These are phyloP conservation scores for Lepidium didymum DNA, from an alignment of 345 rosid species.

Conservation along the genomic window DNA sequence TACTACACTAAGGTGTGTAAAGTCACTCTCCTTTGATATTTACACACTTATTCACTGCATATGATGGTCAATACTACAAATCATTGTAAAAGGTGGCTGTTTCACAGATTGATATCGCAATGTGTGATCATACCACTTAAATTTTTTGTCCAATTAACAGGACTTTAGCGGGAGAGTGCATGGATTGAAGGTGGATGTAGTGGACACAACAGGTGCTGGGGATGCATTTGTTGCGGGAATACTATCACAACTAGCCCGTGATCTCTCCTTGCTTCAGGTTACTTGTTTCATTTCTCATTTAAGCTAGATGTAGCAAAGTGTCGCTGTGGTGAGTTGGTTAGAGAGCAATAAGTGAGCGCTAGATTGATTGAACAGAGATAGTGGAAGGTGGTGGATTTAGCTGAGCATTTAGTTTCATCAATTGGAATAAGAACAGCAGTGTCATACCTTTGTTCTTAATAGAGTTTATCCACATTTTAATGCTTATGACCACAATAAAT, in stretches of 20 bases:
- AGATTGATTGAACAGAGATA: not conserved
- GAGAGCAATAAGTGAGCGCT: not conserved
- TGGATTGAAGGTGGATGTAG: slow-evolving; percentile 70
- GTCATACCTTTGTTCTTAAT: not conserved
- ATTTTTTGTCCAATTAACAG: slow-evolving; percentile 30
- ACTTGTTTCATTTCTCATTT: not conserved
- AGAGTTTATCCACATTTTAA: not conserved
- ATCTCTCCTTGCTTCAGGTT: slow-evolving; percentile 86
- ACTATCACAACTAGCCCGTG: slow-evolving; percentile 51
- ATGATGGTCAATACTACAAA: not conserved
- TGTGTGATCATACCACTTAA: not conserved
- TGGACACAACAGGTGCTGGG: slow-evolving; percentile 96
- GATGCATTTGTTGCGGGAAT: slow-evolving; percentile 96
- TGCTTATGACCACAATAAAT: not conserved
- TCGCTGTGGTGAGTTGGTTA: not conserved
- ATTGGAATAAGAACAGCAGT: not conserved
- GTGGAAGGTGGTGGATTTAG: too few species aligned
- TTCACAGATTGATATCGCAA: not conserved
- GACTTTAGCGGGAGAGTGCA: slow-evolving; percentile 71
- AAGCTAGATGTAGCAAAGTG: not conserved
- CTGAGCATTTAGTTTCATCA: not conserved
- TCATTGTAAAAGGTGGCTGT: not conserved
- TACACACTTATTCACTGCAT: not conserved
- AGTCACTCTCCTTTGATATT: not conserved
- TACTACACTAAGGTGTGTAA: slow-evolving; percentile 79